Conservation (phyloP, 371 early-diverging fungal genomes). For the Syncephalastrum contaminatum region DNA sequence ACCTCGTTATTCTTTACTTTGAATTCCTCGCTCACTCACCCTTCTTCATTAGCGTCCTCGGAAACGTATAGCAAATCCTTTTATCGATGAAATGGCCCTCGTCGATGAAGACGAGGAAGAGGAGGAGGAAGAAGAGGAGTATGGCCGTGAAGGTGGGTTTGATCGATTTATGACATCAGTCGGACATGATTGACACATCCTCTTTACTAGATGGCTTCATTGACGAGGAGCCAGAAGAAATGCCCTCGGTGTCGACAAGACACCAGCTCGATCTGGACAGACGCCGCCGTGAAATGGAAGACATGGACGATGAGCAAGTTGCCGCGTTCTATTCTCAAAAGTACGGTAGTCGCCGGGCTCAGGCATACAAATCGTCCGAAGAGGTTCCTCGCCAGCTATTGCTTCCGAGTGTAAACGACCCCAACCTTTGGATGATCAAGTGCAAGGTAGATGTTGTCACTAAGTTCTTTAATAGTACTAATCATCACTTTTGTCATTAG, state of each 20-base stretch:
- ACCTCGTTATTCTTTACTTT: not conserved
- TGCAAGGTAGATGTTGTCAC: constrained; percentile 62
- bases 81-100: constrained; percentile 58
- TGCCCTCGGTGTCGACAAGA: constrained; percentile 58
- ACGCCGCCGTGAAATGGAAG: constrained; percentile 62
- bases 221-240: constrained; percentile 67
- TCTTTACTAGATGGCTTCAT: constrained; percentile 62
- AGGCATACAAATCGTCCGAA: constrained; percentile 62
- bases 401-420: constrained; percentile 87
- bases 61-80: constrained; percentile 50
- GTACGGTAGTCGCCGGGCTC: constrained; percentile 68
- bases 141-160: constrained; percentile 55
- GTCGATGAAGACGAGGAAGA: constrained; percentile 71
- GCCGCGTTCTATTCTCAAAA: constrained; percentile 78
- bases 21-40: not conserved
- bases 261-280: constrained; percentile 69
- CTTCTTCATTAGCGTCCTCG: constrained; percentile 27
- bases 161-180: not conserved
- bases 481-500: constrained; percentile 17
- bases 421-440: constrained; percentile 92
- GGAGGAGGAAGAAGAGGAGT: constrained; percentile 66
- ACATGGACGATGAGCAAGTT: constrained; percentile 82
- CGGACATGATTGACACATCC: not conserved
- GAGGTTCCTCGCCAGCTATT: constrained; percentile 80
- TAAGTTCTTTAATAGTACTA: too few relatives aligned